phyloP scores from a whole-genome alignment of 345 rosid genomes.

The Pseudoturritis turrita region DNA sequence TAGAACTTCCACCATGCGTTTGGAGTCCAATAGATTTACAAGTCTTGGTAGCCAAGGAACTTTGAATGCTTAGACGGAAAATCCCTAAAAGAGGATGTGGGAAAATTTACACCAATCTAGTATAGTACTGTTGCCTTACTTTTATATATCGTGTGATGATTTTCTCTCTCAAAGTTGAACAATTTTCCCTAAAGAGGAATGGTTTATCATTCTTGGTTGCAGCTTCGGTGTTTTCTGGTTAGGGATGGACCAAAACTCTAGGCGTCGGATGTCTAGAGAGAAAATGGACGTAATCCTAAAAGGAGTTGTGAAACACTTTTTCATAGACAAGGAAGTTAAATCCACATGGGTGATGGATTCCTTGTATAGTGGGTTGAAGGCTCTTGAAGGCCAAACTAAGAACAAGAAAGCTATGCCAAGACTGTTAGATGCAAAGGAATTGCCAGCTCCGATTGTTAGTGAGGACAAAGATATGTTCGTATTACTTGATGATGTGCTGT shows the following conservation, averaged over 20 bases:
- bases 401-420: constrained; percentile 58
- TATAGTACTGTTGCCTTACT: constrained; percentile 26
- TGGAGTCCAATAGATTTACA: constrained; percentile 5
- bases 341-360: constrained; percentile 99
- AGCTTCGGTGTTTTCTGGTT: constrained; percentile 88
- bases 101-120: constrained; percentile 21
- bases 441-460: constrained; percentile 72
- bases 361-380: constrained; percentile 95
- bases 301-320: constrained; percentile 91
- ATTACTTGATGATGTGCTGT: constrained; percentile 83
- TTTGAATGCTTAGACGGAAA: constrained; percentile 23
- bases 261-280: constrained; percentile 80
- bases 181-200: not conserved
- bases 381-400: constrained; percentile 84
- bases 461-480: constrained; percentile 81
- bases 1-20: constrained; percentile 6
- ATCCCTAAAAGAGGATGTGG: constrained; percentile 29
- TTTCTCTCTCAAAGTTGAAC: constrained; percentile 14
- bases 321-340: constrained; percentile 95
- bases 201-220: constrained; percentile 33
- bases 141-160: constrained; percentile 5
- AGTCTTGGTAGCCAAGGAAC: constrained; percentile 26
- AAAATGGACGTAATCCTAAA: constrained; percentile 75
- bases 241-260: constrained; percentile 75
- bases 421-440: constrained; percentile 58